These are phyloP conservation scores for Daldinia vernicosa DNA, from an alignment of 495 filamentous ascomycete genomes.

Conservation along the genomic window DNA sequence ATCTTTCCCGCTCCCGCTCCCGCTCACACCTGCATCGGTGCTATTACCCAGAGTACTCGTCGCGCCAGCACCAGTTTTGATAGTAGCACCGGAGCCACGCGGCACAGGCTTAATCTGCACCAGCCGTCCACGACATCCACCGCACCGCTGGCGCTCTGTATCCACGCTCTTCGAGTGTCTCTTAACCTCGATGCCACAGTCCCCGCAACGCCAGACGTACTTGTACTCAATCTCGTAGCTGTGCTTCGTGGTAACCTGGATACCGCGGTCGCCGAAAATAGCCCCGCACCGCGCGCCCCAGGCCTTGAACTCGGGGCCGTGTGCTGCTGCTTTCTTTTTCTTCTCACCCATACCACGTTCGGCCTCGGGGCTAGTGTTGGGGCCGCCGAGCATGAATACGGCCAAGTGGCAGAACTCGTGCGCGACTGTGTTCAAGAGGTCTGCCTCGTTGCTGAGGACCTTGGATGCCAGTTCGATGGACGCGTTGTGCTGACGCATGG, in stretches of 20 bases:
- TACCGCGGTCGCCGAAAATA: slow-evolving; percentile 57
- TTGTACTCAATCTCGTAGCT: slow-evolving; percentile 87
- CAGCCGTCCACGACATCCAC: slow-evolving; percentile 70
- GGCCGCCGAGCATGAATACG: slow-evolving; percentile 79
- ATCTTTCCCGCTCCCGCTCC: slow-evolving; percentile 32
- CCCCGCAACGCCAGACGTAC: slow-evolving; percentile 84
- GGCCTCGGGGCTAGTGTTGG: slow-evolving; percentile 55
- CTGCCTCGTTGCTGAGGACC: slow-evolving; percentile 78
- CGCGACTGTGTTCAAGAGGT: slow-evolving; percentile 84
- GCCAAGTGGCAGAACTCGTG: slow-evolving; percentile 97
- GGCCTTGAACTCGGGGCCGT: slow-evolving; percentile 83
- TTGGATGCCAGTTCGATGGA: slow-evolving; percentile 88
- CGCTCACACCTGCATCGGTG: not conserved
- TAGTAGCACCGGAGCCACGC: slow-evolving; percentile 48
- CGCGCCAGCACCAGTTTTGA: not conserved
- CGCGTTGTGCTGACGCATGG: slow-evolving; percentile 67
- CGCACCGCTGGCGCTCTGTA: slow-evolving; percentile 69
- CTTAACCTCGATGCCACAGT: slow-evolving; percentile 72
- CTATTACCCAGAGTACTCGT: not conserved
- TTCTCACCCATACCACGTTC: not conserved
- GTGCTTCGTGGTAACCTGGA: slow-evolving; percentile 87
- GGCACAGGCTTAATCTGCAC: slow-evolving; percentile 84
- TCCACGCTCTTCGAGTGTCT: slow-evolving; percentile 88
- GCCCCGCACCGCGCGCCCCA: slow-evolving; percentile 60
- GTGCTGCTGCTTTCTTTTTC: slow-evolving; percentile 59